Percentiles rank a stretch among this genome's conserved stretches.
Evolutionary conservation across 2,329 filamentous ascomycete species (phyloP).

Genomic region (Curvularia verruculosa): DNA sequence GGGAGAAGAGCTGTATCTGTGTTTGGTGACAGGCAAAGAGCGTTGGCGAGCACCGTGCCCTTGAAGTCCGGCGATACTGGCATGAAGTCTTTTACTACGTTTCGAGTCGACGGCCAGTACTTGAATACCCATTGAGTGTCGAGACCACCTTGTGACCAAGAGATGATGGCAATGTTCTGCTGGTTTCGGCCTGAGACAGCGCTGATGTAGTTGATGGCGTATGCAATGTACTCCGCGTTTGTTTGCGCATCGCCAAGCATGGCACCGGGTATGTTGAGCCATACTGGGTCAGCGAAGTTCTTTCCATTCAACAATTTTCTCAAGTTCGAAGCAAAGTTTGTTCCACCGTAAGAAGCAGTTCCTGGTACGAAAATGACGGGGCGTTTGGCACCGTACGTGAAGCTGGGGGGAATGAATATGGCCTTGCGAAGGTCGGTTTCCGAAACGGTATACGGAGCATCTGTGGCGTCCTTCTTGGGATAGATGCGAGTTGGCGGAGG

Average conservation of each 20-base stretch:
- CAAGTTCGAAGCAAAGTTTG: slow-evolving; percentile 56
- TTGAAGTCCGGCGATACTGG: slow-evolving; percentile 61
- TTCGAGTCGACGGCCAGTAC: slow-evolving; percentile 61
- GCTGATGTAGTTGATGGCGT: slow-evolving; percentile 62
- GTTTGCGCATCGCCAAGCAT: slow-evolving; percentile 57
- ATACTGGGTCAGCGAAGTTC: slow-evolving; percentile 50
- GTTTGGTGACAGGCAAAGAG: slow-evolving; percentile 24
- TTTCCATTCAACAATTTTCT: slow-evolving; percentile 54
- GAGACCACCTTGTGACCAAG: slow-evolving; percentile 63
- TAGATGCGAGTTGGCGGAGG: slow-evolving; percentile 38
- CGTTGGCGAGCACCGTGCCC: slow-evolving; percentile 53
- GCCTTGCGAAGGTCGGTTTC: slow-evolving; percentile 57
- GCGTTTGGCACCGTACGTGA: slow-evolving; percentile 52
- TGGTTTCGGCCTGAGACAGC: slow-evolving; percentile 44
- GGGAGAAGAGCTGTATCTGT: slow-evolving; percentile 34
- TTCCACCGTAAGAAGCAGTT: slow-evolving; percentile 57
- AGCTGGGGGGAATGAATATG: slow-evolving; percentile 59
- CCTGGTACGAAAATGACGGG: slow-evolving; percentile 62
- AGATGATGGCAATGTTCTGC: slow-evolving; percentile 21
- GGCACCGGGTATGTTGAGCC: slow-evolving; percentile 61
- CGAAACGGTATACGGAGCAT: slow-evolving; percentile 57
- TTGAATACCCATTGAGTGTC: slow-evolving; percentile 64
- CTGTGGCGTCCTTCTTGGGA: slow-evolving; percentile 47
- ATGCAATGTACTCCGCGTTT: slow-evolving; percentile 63
- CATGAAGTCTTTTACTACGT: slow-evolving; percentile 57